These are phyloP conservation scores for Pseudocercospora eumusae DNA, from an alignment of 2,329 filamentous ascomycete genomes.

Conservation along the genomic window DNA sequence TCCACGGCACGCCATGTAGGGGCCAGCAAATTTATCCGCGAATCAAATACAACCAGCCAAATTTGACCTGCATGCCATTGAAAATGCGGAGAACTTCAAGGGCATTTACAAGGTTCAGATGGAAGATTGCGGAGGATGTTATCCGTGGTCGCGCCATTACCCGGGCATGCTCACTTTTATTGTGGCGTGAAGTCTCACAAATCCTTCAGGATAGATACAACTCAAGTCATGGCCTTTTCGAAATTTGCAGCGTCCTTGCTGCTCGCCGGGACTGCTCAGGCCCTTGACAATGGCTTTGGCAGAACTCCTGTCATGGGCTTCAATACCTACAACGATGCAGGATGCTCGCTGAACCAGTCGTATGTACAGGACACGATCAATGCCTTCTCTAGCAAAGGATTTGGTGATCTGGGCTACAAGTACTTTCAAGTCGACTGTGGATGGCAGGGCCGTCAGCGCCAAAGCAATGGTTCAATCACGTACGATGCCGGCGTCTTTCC, in stretches of 20 bases:
- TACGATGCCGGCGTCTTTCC: slow-evolving; percentile 57
- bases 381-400: slow-evolving; percentile 24
- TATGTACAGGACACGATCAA: slow-evolving; percentile 28
- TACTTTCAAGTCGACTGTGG: slow-evolving; percentile 62
- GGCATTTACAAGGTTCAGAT: background rate
- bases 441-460: slow-evolving; percentile 49
- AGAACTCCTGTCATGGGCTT: slow-evolving; percentile 34
- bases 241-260: slow-evolving; percentile 7
- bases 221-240: background rate
- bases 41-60: background rate
- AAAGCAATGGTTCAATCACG: slow-evolving; percentile 50
- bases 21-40: too few species aligned
- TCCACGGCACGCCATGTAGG: too few species aligned
- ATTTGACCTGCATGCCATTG: background rate
- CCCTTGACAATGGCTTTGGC: slow-evolving; percentile 35
- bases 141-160: slow-evolving; percentile 5
- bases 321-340: slow-evolving; percentile 35
- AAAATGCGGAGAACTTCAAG: slow-evolving; percentile 11
- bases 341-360: slow-evolving; percentile 29
- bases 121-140: background rate
- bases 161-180: too few species aligned
- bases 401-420: slow-evolving; percentile 50
- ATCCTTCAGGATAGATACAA: background rate
- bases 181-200: background rate
- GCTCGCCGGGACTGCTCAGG: slow-evolving; percentile 14